These are phyloP conservation scores for Vanrija humicola DNA, from an alignment of 1,284 basidiomycete genomes.

Conservation along the genomic window DNA sequence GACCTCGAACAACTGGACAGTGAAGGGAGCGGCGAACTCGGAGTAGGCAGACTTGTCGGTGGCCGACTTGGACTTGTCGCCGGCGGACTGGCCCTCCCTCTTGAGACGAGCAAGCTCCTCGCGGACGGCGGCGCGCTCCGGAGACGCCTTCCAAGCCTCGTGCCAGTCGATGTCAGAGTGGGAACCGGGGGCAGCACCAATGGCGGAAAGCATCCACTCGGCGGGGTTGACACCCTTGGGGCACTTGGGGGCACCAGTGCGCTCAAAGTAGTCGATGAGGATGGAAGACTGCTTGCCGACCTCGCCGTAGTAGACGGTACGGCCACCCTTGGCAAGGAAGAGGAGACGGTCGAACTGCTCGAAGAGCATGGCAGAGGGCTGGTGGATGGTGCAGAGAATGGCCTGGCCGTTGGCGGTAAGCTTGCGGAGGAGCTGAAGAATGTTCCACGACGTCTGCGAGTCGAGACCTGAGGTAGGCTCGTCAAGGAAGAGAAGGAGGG, in stretches of 20 bases:
- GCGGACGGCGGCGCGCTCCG: constrained; percentile 47
- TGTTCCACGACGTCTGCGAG: constrained; percentile 22
- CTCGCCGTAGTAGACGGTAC: constrained; percentile 31
- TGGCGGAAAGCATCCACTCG: constrained; percentile 52
- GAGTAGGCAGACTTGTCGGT: constrained; percentile 42
- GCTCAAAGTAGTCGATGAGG: constrained; percentile 36
- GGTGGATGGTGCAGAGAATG: constrained; percentile 52
- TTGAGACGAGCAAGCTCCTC: constrained; percentile 51
- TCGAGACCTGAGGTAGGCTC: constrained; percentile 45
- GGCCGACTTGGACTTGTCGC: constrained; percentile 6
- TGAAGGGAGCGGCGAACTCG: constrained; percentile 58
- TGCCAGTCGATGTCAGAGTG: constrained; percentile 66
- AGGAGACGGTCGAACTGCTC: constrained; percentile 42
- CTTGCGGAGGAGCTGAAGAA: constrained; percentile 23
- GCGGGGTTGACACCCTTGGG: constrained; percentile 30
- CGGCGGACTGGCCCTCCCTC: constrained; percentile 36
- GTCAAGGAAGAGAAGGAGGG: constrained; percentile 48
- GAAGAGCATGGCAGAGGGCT: constrained; percentile 48
- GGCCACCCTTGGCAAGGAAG: constrained; percentile 48
- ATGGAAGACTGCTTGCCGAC: constrained; percentile 43
- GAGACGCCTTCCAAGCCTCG: constrained; percentile 58
- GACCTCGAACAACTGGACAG: constrained; percentile 56
- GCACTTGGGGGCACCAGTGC: constrained; percentile 18
- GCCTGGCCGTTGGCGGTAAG: constrained; percentile 66
- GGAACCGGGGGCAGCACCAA: constrained; percentile 64